Conservation (phyloP, 2,329 filamentous ascomycete genomes). For the Cordyceps militaris region DNA sequence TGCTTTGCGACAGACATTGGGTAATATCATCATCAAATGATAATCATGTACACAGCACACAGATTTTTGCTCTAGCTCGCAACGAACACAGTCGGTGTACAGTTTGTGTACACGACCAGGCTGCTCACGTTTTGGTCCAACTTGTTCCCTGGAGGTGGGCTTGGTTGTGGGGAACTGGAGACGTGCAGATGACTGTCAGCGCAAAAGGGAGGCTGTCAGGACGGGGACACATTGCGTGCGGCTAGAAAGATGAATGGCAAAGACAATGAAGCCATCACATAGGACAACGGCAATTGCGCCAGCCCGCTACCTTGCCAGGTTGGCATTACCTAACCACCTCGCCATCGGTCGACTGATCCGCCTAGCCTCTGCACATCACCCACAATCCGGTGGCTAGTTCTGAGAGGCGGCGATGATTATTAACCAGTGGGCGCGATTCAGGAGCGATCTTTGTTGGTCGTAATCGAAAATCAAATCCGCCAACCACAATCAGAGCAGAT, state of each 20-base stretch:
- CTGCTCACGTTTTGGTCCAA: background rate
- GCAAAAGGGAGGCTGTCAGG: no score
- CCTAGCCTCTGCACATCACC: background rate
- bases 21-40: background rate
- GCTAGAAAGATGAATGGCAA: background rate
- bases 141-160: no score
- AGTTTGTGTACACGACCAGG: background rate
- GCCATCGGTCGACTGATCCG: background rate
- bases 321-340: conserved; percentile 4
- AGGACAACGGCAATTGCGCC: background rate
- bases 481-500: background rate
- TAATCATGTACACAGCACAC: background rate
- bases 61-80: background rate
- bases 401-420: background rate
- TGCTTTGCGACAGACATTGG: background rate
- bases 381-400: background rate
- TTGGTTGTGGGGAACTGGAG: no score
- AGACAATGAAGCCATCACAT: background rate
- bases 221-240: no score
- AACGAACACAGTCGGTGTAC: background rate
- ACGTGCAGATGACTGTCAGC: no score
- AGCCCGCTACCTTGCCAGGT: background rate
- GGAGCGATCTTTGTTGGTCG: background rate
- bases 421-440: background rate
- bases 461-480: background rate